These are phyloP conservation scores for Physcomitrium patens DNA, from an alignment of 225 moss, liverwort and hornwort species.

Conservation along the genomic window DNA sequence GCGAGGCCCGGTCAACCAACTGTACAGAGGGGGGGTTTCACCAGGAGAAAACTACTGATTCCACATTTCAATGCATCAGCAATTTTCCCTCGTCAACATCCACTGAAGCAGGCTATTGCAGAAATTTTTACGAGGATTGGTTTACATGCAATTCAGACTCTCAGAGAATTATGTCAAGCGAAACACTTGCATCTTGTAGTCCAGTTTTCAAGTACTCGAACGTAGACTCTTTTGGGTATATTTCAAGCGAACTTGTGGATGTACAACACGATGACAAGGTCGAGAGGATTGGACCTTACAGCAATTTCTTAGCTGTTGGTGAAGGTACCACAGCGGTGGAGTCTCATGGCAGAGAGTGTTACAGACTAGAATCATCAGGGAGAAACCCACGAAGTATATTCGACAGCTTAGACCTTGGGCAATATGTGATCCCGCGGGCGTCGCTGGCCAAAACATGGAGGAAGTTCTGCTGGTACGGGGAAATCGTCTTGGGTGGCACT, in stretches of 20 bases:
- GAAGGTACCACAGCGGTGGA: conserved; percentile 27
- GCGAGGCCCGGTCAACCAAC: neutral
- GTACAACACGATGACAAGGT: conserved; percentile 33
- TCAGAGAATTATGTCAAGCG: conserved; percentile 21
- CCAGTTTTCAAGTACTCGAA: conserved; percentile 28
- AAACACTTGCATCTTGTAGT: conserved; percentile 13
- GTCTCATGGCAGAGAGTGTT: conserved; percentile 3
- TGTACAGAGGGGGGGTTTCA: conserved; percentile 7
- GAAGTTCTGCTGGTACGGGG: conserved; percentile 50
- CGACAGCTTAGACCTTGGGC: conserved; percentile 19
- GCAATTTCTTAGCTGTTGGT: conserved; percentile 28
- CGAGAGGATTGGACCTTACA: conserved; percentile 16
- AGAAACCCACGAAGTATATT: conserved; percentile 23
- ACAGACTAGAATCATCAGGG: conserved; percentile 13
- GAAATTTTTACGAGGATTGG: conserved; percentile 16
- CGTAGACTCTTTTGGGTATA: conserved; percentile 9
- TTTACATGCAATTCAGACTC: conserved; percentile 16
- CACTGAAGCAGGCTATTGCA: conserved; percentile 29
- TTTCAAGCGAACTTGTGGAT: conserved; percentile 25
- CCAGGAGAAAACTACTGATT: conserved; percentile 14
- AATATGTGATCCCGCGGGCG: conserved; percentile 26
- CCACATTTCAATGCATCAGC: neutral
- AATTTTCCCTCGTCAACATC: conserved; percentile 1
- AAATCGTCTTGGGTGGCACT: conserved; percentile 65
- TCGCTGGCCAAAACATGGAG: conserved; percentile 43